These are phyloP conservation scores for Teratosphaeria zuluensis DNA, from an alignment of 2,329 filamentous ascomycete genomes.

Conservation along the genomic window DNA sequence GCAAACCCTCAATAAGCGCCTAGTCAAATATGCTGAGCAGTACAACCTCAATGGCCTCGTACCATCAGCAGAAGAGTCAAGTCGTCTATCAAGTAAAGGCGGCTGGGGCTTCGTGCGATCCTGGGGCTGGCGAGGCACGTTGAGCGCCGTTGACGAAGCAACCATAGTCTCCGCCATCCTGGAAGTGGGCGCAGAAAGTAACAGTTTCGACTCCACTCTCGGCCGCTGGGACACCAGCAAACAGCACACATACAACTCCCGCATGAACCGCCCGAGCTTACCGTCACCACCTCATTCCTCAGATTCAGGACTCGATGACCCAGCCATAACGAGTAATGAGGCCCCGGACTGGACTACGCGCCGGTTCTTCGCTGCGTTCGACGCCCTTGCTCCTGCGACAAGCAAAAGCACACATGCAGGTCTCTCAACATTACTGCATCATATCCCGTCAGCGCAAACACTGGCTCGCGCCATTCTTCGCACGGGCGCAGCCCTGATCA, in stretches of 20 bases:
- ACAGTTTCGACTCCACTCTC: not conserved
- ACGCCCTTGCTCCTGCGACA: slow-evolving; percentile 41
- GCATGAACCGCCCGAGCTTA: slow-evolving; percentile 12
- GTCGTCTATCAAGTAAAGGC: slow-evolving; percentile 72
- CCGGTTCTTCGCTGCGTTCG: slow-evolving; percentile 51
- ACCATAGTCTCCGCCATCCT: slow-evolving; percentile 85
- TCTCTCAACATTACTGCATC: slow-evolving; percentile 64
- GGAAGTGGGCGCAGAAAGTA: slow-evolving; percentile 57
- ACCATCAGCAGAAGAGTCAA: slow-evolving; percentile 56
- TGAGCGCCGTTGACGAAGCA: slow-evolving; percentile 89
- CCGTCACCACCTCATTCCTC: slow-evolving; percentile 25
- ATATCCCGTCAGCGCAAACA: slow-evolving; percentile 75
- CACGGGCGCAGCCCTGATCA: slow-evolving; percentile 81
- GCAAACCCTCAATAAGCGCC: slow-evolving; percentile 69
- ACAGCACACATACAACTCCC: not conserved
- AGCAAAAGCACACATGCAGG: slow-evolving; percentile 26
- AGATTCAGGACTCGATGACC: slow-evolving; percentile 10
- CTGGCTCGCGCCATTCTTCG: slow-evolving; percentile 87
- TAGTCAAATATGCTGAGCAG: slow-evolving; percentile 82
- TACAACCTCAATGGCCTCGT: slow-evolving; percentile 94
- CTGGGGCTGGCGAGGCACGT: slow-evolving; percentile 94
- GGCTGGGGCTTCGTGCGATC: slow-evolving; percentile 95
- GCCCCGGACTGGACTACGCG: slow-evolving; percentile 37
- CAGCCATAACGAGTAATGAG: not conserved
- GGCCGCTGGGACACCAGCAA: not conserved